Percentiles rank a stretch among this genome's conserved stretches.
These are phyloP conservation scores for Penicillium sp. DNA, from an alignment of 2,329 filamentous ascomycete genomes.

Conservation along the genomic window DNA sequence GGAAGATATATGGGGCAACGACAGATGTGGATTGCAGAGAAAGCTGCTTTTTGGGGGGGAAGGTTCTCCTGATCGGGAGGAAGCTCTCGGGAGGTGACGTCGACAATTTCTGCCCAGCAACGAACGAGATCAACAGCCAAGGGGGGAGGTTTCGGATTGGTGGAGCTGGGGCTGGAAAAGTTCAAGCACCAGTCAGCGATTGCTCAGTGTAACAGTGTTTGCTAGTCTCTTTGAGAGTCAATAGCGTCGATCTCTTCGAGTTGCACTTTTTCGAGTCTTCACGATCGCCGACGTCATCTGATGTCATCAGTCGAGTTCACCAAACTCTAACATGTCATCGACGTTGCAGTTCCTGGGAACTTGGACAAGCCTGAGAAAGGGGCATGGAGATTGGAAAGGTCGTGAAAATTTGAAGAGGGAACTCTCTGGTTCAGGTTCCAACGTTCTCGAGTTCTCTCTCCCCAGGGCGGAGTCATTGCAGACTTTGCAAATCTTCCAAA, in stretches of 20 bases:
- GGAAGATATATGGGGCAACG: neutral
- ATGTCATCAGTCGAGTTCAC: constrained; percentile 20
- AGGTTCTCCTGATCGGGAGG: constrained; percentile 6
- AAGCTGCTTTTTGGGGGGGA: neutral
- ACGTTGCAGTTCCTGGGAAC: neutral
- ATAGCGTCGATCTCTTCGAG: constrained; percentile 12
- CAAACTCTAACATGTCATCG: neutral
- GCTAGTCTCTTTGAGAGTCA: constrained; percentile 3
- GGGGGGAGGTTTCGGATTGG: neutral
- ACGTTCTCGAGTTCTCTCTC: too few relatives aligned
- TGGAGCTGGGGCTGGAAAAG: neutral
- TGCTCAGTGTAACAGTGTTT: neutral
- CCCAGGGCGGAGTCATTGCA: too few relatives aligned
- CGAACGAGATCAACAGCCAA: neutral
- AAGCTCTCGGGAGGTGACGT: constrained; percentile 12
- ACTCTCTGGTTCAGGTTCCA: too few relatives aligned
- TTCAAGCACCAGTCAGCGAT: neutral
- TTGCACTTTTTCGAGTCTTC: constrained; percentile 6
- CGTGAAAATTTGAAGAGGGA: neutral
- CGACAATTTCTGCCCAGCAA: constrained; percentile 8
- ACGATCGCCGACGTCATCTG: constrained; percentile 30
- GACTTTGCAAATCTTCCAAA: too few relatives aligned
- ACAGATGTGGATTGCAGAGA: neutral
- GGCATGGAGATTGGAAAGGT: neutral
- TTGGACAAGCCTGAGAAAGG: constrained; percentile 9